Conservation (phyloP, 129 eudicot species). For the Rutidosis leptorrhynchoides region DNA sequence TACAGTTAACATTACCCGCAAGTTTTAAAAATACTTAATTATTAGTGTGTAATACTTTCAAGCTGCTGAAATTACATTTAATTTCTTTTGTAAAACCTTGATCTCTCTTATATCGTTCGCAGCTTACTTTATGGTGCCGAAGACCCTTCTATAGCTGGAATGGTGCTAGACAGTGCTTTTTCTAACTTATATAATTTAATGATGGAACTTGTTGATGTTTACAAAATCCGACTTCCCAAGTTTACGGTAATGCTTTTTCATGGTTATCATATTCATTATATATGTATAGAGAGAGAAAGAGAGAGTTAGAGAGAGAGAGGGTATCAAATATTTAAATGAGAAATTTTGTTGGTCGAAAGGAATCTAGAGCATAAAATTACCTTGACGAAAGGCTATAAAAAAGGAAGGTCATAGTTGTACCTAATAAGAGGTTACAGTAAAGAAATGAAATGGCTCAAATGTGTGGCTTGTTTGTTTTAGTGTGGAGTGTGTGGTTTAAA, state of each 20-base stretch:
- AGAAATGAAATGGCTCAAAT: neutral
- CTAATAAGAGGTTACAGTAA: neutral
- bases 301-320: neutral
- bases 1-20: neutral
- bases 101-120: neutral
- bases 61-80: neutral
- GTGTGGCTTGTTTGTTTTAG: neutral
- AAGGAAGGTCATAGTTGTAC: neutral
- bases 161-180: constrained; percentile 97
- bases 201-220: constrained; percentile 96
- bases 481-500: neutral
- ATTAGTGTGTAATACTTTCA: neutral
- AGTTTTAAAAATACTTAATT: no score
- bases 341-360: neutral
- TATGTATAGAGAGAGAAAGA: neutral
- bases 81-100: neutral
- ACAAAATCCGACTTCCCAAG: constrained; percentile 92
- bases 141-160: constrained; percentile 97
- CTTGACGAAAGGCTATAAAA: neutral
- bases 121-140: constrained; percentile 93
- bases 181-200: constrained; percentile 78
- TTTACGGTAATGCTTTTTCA: constrained; percentile 56
- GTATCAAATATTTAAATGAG: neutral
- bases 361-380: neutral
- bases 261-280: neutral